A percentile compares a stretch with the other conserved stretches of the same genome.
phyloP scores from a whole-genome alignment of 139 green algal species.

The Asterochloris erici region DNA sequence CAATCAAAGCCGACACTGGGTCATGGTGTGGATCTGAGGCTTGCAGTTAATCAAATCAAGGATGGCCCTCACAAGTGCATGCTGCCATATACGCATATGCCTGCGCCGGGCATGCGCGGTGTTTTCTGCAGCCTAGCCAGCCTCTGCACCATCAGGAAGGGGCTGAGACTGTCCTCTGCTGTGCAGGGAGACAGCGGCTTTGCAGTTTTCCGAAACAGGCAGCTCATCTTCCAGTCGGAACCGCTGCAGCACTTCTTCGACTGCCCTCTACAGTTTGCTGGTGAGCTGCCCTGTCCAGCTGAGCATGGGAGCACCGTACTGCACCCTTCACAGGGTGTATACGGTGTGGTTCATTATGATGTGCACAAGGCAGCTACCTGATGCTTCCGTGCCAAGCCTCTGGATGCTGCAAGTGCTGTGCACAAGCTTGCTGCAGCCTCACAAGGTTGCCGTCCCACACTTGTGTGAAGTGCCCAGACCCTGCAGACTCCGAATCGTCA shows the following conservation, averaged over 20 bases:
- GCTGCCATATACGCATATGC: background rate
- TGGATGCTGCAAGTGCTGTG: background rate
- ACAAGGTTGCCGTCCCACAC: background rate
- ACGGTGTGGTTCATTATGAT: too few relatives aligned
- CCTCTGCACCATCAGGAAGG: background rate
- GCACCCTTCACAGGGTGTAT: too few relatives aligned
- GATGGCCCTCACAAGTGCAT: background rate
- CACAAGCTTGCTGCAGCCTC: background rate
- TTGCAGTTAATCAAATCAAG: background rate
- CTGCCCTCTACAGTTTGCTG: slow-evolving; percentile 72
- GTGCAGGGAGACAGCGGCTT: slow-evolving; percentile 84
- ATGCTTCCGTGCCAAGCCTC: too few relatives aligned
- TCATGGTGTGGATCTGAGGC: background rate
- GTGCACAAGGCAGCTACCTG: too few relatives aligned
- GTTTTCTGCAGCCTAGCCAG: background rate
- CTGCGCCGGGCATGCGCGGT: background rate
- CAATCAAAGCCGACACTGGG: background rate
- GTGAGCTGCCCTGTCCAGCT: background rate
- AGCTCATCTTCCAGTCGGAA: slow-evolving; percentile 37
- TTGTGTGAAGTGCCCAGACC: slow-evolving; percentile 25
- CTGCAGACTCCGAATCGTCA: slow-evolving; percentile 58
- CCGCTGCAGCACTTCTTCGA: slow-evolving; percentile 75
- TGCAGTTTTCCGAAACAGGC: slow-evolving; percentile 58
- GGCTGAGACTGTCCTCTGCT: background rate
- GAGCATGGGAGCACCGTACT: too few relatives aligned